Conservation (phyloP, 1,139 yeast genomes). For the Diutina sp. region DNA sequence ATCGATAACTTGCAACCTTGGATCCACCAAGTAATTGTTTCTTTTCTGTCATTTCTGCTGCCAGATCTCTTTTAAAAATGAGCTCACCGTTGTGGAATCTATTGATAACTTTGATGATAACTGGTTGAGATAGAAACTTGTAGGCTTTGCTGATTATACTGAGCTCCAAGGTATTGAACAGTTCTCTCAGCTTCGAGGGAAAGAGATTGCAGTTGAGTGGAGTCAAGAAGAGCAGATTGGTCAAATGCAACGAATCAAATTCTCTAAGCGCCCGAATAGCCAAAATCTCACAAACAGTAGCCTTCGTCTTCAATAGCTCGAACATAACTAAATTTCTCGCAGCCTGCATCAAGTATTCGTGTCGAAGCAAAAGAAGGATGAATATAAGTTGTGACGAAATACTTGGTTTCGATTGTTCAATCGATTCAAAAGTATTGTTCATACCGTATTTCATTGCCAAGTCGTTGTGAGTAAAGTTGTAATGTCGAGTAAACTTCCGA, state of each 20-base stretch:
- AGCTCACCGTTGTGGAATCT: slow-evolving; percentile 43
- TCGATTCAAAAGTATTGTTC: slow-evolving; percentile 11
- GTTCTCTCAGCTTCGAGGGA: slow-evolving; percentile 5
- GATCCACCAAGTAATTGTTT: not conserved
- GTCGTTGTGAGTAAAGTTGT: not conserved
- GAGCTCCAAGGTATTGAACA: slow-evolving; percentile 39
- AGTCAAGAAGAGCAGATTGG: slow-evolving; percentile 30
- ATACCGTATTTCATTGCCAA: slow-evolving; percentile 12
- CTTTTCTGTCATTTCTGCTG: not conserved
- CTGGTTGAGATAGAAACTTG: slow-evolving; percentile 42
- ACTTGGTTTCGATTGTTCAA: slow-evolving; percentile 6
- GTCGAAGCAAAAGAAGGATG: slow-evolving; percentile 21
- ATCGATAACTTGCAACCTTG: not conserved
- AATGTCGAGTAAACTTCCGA: slow-evolving; percentile 4
- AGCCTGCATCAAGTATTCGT: slow-evolving; percentile 37
- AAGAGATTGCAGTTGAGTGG: slow-evolving; percentile 19
- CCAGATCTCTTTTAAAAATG: slow-evolving; percentile 14
- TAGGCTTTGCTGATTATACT: slow-evolving; percentile 44
- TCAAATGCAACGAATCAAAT: slow-evolving; percentile 30
- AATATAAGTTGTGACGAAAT: slow-evolving; percentile 18
- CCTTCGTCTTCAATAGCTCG: slow-evolving; percentile 38
- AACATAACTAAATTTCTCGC: slow-evolving; percentile 33
- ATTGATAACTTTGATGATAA: slow-evolving; percentile 35
- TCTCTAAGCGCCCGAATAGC: slow-evolving; percentile 42
- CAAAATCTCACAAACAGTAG: slow-evolving; percentile 41